Evolutionary conservation across 495 filamentous ascomycete genomes (phyloP).

Genomic region (Annulohypoxylon moriforme): DNA sequence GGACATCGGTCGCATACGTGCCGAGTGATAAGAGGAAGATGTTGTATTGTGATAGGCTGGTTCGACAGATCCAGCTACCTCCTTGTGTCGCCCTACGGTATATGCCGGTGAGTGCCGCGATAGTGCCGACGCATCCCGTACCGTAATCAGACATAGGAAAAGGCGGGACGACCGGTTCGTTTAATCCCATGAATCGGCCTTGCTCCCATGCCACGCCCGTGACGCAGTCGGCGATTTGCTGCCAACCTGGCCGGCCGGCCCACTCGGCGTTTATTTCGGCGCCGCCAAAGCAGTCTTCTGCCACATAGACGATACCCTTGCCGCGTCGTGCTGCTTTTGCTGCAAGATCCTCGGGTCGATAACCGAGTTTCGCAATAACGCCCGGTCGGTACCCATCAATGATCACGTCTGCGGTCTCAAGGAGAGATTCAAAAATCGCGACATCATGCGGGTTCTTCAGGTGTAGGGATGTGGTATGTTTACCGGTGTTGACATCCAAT

Average conservation of each 20-base stretch:
- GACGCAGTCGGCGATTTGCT: slow-evolving; percentile 68
- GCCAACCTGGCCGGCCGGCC: slow-evolving; percentile 65
- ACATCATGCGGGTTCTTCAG: slow-evolving; percentile 66
- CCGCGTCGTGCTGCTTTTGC: slow-evolving; percentile 62
- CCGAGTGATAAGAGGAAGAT: slow-evolving; percentile 73
- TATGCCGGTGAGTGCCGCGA: slow-evolving; percentile 72
- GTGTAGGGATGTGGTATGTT: slow-evolving; percentile 65
- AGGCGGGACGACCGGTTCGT: slow-evolving; percentile 78
- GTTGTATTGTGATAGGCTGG: slow-evolving; percentile 62
- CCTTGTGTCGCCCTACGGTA: slow-evolving; percentile 69
- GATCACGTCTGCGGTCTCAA: slow-evolving; percentile 68
- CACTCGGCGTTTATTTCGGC: slow-evolving; percentile 55
- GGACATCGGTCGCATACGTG: slow-evolving; percentile 66
- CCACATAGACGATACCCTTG: slow-evolving; percentile 74
- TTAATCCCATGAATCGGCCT: slow-evolving; percentile 75
- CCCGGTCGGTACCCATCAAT: slow-evolving; percentile 78
- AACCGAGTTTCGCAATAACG: slow-evolving; percentile 72
- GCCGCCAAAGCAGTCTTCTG: slow-evolving; percentile 78
- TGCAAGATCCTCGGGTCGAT: slow-evolving; percentile 64
- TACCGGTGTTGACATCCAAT: slow-evolving; percentile 81
- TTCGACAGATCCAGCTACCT: slow-evolving; percentile 73
- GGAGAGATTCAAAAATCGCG: slow-evolving; percentile 66
- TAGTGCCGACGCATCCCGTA: slow-evolving; percentile 72
- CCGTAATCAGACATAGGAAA: slow-evolving; percentile 88
- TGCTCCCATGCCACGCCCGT: slow-evolving; percentile 75